Evolutionary conservation across 306 rosid species (phyloP), one percentile per base, ranked within the genome.

Genomic region (Prunus dulcis): DNA sequence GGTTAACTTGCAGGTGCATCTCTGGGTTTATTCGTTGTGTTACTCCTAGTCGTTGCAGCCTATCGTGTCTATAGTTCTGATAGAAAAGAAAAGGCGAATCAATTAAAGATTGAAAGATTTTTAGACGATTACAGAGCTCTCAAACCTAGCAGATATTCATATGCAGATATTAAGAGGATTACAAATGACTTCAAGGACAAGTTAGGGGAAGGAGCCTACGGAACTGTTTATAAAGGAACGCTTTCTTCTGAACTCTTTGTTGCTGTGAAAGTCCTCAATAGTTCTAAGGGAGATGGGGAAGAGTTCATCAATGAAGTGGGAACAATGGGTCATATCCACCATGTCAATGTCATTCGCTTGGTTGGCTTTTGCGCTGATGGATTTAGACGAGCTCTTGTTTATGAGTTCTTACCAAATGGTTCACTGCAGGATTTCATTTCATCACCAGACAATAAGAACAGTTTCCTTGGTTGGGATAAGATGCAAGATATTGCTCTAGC

Each of bases 341-440:
- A 83, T 55, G 76, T 83, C 28, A 86, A 86, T 25, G 79, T 86
- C 23, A 80, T 76, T 50, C 89, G 87, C 23, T 3, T 86, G 63
- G 82, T 86, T 53, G 87, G 87, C 19, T 86, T 78, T 28, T 86
- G 87, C 15, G 84, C 87, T 0, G 89, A 86, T 64, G 82, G 84
- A 6, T 75, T 68, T 58, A 23, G 30, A 57, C 71, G 86, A 62
- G 89, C 85, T 47, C 83, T 83, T 49, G 50, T 86, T 47, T 86
- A 86, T 60, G 87, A 83, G 11, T 77, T 74, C 63, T 70, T 80
- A 3, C 77, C 84, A 28, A 83, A 80, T 53, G 84, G 78, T 52
- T 86, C 89, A 17, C 25, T 83, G 2, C 76, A 78, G 2, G 73
- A 86, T 7, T 56, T 63, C 84, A 76, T 63, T 62, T 79, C 68